Conservation (phyloP, 2,329 filamentous ascomycete genomes). For the Fusarium setosum region DNA sequence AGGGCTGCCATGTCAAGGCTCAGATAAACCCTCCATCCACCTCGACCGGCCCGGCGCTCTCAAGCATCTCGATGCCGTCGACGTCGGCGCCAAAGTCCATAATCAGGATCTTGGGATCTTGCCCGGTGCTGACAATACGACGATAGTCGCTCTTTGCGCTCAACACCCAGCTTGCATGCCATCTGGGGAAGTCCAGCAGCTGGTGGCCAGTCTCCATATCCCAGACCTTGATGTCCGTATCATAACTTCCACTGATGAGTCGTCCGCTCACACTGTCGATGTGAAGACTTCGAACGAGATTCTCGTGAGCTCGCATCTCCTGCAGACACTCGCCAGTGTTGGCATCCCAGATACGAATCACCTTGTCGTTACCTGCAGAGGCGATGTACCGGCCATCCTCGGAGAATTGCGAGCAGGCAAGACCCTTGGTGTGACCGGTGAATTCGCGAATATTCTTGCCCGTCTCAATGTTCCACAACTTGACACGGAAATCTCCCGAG, state of each 20-base stretch:
- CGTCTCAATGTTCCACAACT: slow-evolving; percentile 94
- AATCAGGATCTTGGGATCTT: slow-evolving; percentile 91
- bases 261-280: slow-evolving; percentile 88
- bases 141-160: slow-evolving; percentile 96
- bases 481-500: slow-evolving; percentile 91
- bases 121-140: slow-evolving; percentile 92
- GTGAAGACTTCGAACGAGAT: slow-evolving; percentile 89
- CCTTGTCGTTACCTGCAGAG: slow-evolving; percentile 93
- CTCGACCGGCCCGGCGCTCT: slow-evolving; percentile 51
- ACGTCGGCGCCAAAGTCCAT: slow-evolving; percentile 86
- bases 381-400: slow-evolving; percentile 95
- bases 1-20: background rate
- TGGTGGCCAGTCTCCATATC: slow-evolving; percentile 84
- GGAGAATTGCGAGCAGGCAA: slow-evolving; percentile 95
- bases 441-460: slow-evolving; percentile 93
- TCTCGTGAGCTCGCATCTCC: slow-evolving; percentile 84
- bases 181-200: slow-evolving; percentile 88
- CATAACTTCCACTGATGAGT: slow-evolving; percentile 92
- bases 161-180: slow-evolving; percentile 97
- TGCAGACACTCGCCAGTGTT: slow-evolving; percentile 87
- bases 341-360: slow-evolving; percentile 96
- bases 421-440: slow-evolving; percentile 87
- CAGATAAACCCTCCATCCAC: slow-evolving; percentile 42
- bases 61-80: slow-evolving; percentile 67
- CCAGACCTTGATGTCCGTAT: slow-evolving; percentile 95